Conservation (phyloP, 495 filamentous ascomycete species). For the Beverwykella pulmonaria region DNA sequence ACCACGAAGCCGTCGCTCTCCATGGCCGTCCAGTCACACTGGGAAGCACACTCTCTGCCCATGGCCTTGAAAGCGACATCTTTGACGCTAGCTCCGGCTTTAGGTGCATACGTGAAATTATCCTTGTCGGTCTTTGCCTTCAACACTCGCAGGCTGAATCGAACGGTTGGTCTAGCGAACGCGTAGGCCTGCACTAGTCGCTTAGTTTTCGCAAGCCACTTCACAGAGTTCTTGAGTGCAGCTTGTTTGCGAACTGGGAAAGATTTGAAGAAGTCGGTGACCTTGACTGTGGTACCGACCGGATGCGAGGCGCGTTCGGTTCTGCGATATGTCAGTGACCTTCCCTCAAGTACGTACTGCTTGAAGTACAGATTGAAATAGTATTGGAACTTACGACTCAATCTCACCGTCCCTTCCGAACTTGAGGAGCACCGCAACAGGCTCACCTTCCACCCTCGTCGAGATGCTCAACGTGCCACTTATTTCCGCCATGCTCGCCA, state of each 20-base stretch:
- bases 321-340: constrained; percentile 26
- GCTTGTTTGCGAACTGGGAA: constrained; percentile 76
- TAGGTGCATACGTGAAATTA: constrained; percentile 74
- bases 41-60: constrained; percentile 64
- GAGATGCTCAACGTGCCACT: constrained; percentile 65
- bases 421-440: constrained; percentile 59
- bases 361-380: no score
- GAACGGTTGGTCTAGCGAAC: constrained; percentile 65
- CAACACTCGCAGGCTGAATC: constrained; percentile 69
- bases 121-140: constrained; percentile 63
- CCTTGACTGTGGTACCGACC: constrained; percentile 75
- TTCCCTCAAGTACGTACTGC: no score
- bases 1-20: constrained; percentile 49
- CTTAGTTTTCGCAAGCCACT: constrained; percentile 65
- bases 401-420: constrained; percentile 58
- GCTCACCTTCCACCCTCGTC: constrained; percentile 71
- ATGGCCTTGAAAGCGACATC: constrained; percentile 73
- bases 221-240: constrained; percentile 62
- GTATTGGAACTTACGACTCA: constrained; percentile 50
- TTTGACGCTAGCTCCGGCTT: constrained; percentile 52
- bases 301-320: constrained; percentile 62
- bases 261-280: constrained; percentile 66
- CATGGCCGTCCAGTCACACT: constrained; percentile 52
- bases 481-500: constrained; percentile 76
- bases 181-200: constrained; percentile 74